A percentile compares a stretch with the other conserved stretches of the same genome.
Conservation (phyloP, 805 yeast genomes). For the Wickerhamomyces sydowiorum region DNA sequence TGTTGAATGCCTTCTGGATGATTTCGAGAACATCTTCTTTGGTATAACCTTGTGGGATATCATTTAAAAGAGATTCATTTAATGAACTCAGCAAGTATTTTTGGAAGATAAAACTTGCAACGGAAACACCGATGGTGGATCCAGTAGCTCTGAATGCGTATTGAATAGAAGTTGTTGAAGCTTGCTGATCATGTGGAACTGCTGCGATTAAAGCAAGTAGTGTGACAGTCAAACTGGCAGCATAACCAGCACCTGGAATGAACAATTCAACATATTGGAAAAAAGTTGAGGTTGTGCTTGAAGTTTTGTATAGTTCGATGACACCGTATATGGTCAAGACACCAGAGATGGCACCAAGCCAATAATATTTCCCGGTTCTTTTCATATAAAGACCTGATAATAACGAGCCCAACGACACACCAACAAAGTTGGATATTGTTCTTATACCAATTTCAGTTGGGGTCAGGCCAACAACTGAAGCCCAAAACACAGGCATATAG, state of each 20-base stretch:
- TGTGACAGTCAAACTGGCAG: conserved; percentile 64
- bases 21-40: conserved; percentile 20
- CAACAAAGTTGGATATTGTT: conserved; percentile 54
- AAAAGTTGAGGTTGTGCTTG: conserved; percentile 20
- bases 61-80: conserved; percentile 10
- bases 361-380: conserved; percentile 58
- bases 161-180: conserved; percentile 84
- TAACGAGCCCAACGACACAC: conserved; percentile 63
- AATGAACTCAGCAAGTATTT: conserved; percentile 32
- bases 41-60: conserved; percentile 13
- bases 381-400: conserved; percentile 63
- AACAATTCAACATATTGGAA: conserved; percentile 41
- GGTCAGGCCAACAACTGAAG: conserved; percentile 44
- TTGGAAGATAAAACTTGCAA: conserved; percentile 64
- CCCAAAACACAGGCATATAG: conserved; percentile 65
- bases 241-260: conserved; percentile 60
- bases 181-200: conserved; percentile 64
- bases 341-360: conserved; percentile 37
- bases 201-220: conserved; percentile 72
- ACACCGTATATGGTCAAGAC: conserved; percentile 43
- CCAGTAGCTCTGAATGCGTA: conserved; percentile 86
- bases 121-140: conserved; percentile 74
- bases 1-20: conserved; percentile 39
- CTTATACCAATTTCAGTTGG: conserved; percentile 56
- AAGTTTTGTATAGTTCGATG: conserved; percentile 23